Percentiles rank a stretch among this genome's conserved stretches.
Evolutionary conservation across 208 protist genomes (phyloP).

Genomic region (Leishmania gerbilli): DNA sequence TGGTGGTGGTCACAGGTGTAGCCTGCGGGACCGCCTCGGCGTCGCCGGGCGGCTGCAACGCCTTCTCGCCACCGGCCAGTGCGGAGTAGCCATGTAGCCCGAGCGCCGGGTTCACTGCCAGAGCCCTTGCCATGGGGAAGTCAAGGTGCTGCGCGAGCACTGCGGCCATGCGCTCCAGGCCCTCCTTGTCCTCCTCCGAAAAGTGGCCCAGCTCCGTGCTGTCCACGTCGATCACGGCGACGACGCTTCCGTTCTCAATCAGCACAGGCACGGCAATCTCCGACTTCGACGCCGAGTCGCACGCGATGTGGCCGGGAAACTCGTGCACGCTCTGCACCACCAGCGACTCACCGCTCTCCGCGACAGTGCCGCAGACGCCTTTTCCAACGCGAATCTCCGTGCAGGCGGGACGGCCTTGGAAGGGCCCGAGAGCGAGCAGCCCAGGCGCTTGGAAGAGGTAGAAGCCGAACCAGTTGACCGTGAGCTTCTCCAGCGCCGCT

Average conservation of each 20-base stretch:
- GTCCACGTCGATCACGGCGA: slow-evolving; percentile 88
- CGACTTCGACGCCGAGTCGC: slow-evolving; percentile 84
- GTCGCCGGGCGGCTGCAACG: slow-evolving; percentile 8
- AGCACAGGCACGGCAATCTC: slow-evolving; percentile 93
- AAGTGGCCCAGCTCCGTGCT: slow-evolving; percentile 66
- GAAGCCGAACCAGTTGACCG: slow-evolving; percentile 94
- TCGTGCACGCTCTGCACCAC: slow-evolving; percentile 87
- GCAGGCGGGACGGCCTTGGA: slow-evolving; percentile 93
- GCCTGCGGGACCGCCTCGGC: slow-evolving; percentile 1
- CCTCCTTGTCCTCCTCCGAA: slow-evolving; percentile 59
- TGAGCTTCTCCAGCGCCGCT: slow-evolving; percentile 55
- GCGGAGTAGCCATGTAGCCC: slow-evolving; percentile 20
- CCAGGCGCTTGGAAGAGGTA: slow-evolving; percentile 81
- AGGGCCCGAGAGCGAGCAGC: slow-evolving; percentile 92
- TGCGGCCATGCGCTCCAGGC: slow-evolving; percentile 56
- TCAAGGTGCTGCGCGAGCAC: slow-evolving; percentile 60
- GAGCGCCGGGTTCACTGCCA: slow-evolving; percentile 49
- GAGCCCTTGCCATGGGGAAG: slow-evolving; percentile 65
- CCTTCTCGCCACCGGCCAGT: slow-evolving; percentile 24
- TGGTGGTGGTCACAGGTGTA: neutral
- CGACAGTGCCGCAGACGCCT: slow-evolving; percentile 91
- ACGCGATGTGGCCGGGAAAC: slow-evolving; percentile 96
- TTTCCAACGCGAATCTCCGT: slow-evolving; percentile 80
- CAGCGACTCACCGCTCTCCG: slow-evolving; percentile 44
- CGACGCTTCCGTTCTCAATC: slow-evolving; percentile 48